These are phyloP conservation scores for Microascus cirrosus DNA, from an alignment of 2,329 filamentous ascomycete genomes.

Conservation along the genomic window DNA sequence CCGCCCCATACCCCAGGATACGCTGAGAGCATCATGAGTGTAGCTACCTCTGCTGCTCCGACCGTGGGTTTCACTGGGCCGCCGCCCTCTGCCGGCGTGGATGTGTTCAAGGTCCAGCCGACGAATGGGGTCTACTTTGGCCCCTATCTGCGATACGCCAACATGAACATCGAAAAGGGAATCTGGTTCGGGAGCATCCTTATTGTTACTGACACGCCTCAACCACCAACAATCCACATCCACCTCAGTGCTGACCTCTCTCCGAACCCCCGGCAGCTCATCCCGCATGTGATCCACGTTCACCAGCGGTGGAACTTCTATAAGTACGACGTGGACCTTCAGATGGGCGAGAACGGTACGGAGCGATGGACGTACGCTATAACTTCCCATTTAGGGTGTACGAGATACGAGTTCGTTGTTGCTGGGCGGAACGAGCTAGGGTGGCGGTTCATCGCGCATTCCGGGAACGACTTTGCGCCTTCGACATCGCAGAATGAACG, in stretches of 20 bases:
- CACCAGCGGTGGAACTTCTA: constrained; percentile 96
- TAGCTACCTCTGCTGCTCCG: constrained; percentile 62
- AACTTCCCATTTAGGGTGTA: constrained; percentile 92
- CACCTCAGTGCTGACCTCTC: constrained; percentile 85
- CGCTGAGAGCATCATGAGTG: constrained; percentile 75
- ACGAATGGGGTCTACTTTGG: constrained; percentile 98
- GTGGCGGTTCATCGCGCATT: constrained; percentile 94
- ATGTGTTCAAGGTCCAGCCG: constrained; percentile 85
- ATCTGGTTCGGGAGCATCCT: constrained; percentile 90
- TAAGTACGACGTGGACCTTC: constrained; percentile 82
- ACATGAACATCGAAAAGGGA: constrained; percentile 90
- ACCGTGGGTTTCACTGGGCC: constrained; percentile 78
- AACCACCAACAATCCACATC: constrained; percentile 92
- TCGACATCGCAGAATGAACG: constrained; percentile 80
- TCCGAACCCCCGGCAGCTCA: constrained; percentile 81
- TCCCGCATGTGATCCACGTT: constrained; percentile 69
- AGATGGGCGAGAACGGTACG: constrained; percentile 74
- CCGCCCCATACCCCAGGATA: constrained; percentile 75
- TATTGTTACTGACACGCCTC: constrained; percentile 79
- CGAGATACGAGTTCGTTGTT: constrained; percentile 94
- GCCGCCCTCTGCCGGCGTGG: constrained; percentile 79
- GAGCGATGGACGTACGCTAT: constrained; percentile 96
- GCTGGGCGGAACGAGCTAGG: constrained; percentile 81
- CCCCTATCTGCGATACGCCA: constrained; percentile 87
- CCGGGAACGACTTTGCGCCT: constrained; percentile 89